These are phyloP conservation scores for Crassisporium funariophilum DNA, from an alignment of 768 basidiomycete genomes.

Conservation along the genomic window DNA sequence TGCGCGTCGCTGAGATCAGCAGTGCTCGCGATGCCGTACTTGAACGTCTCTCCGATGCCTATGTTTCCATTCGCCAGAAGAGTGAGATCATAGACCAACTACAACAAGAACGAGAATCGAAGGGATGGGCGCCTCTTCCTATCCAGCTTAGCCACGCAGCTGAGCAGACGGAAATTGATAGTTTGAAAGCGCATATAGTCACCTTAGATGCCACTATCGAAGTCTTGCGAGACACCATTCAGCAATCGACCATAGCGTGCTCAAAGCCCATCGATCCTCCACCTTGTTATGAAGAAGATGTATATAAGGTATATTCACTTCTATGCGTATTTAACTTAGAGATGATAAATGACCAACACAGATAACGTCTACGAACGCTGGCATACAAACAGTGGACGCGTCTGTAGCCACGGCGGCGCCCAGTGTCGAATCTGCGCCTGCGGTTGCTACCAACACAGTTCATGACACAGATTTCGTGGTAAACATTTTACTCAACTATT, in stretches of 20 bases:
- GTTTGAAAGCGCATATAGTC: constrained; percentile 39
- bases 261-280: constrained; percentile 36
- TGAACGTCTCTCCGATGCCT: constrained; percentile 59
- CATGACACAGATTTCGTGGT: constrained; percentile 12
- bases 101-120: constrained; percentile 39
- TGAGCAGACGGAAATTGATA: constrained; percentile 25
- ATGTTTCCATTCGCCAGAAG: constrained; percentile 63
- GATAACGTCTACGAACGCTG: constrained; percentile 8
- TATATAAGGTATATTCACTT: constrained; percentile 27
- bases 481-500: neutral
- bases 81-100: constrained; percentile 49
- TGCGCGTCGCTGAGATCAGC: constrained; percentile 57
- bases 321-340: neutral
- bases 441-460: no score
- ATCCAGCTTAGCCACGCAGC: neutral
- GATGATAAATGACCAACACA: neutral
- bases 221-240: constrained; percentile 38
- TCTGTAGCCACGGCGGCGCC: neutral
- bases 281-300: constrained; percentile 40
- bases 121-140: constrained; percentile 5
- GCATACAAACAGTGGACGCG: constrained; percentile 16
- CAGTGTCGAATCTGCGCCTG: no score
- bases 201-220: constrained; percentile 40
- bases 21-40: constrained; percentile 65
- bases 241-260: constrained; percentile 19